Evolutionary conservation across 441 rosid genomes (phyloP).

Genomic region (Rhodomyrtus psidioides): DNA sequence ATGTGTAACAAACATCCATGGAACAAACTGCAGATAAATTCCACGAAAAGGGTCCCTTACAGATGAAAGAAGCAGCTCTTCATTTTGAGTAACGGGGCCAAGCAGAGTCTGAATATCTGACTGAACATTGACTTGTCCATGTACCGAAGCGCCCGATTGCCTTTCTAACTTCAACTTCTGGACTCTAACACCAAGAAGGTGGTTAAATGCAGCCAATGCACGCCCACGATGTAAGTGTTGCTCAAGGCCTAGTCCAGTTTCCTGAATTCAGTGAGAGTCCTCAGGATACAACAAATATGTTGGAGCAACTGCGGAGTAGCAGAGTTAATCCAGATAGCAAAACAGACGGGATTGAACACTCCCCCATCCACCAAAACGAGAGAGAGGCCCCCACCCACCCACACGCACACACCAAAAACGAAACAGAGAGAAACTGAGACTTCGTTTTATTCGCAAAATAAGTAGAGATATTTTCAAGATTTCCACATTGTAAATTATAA

Average conservation of each 20-base stretch:
- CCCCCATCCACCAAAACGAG: neutral
- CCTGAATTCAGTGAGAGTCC: slow-evolving; percentile 34
- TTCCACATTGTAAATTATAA: neutral
- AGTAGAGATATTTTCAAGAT: neutral
- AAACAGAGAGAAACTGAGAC: neutral
- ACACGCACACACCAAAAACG: neutral
- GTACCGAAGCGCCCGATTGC: slow-evolving; percentile 36
- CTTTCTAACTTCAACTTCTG: slow-evolving; percentile 64
- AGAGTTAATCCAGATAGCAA: neutral
- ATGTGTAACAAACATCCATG: neutral
- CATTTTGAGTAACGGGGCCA: slow-evolving; percentile 62
- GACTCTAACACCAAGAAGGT: slow-evolving; percentile 69
- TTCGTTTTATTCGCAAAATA: neutral
- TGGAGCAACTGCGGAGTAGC: neutral
- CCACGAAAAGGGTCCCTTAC: slow-evolving; percentile 42
- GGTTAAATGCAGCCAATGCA: slow-evolving; percentile 90
- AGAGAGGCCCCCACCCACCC: neutral
- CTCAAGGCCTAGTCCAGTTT: slow-evolving; percentile 85
- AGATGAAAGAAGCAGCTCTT: slow-evolving; percentile 76
- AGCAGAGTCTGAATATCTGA: slow-evolving; percentile 88
- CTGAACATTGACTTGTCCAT: slow-evolving; percentile 68
- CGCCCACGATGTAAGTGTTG: slow-evolving; percentile 99
- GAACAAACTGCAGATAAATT: slow-evolving; percentile 13
- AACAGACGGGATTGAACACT: neutral
- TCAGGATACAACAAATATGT: neutral